Conservation (phyloP, 305 asterid species). For the Fraxinus albicans region DNA sequence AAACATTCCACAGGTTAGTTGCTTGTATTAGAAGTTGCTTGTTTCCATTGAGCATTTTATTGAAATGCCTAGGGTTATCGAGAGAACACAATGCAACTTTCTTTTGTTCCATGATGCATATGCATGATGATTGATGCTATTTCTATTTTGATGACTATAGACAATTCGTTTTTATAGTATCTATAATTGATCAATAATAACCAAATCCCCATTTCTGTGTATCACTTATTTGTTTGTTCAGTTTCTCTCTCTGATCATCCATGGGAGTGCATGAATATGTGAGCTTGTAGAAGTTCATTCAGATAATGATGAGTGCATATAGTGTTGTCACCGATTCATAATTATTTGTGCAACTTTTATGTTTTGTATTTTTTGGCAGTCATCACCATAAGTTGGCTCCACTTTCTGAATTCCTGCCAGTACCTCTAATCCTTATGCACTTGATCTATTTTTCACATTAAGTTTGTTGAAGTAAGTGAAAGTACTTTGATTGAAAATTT, state of each 20-base stretch:
- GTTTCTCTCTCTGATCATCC: background rate
- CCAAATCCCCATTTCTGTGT: background rate
- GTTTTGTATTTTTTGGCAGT: background rate
- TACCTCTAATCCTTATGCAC: background rate
- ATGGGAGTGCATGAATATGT: background rate
- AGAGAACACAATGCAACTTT: background rate
- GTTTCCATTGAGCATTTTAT: background rate
- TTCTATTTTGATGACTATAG: background rate
- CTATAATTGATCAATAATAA: background rate
- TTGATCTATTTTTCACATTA: background rate
- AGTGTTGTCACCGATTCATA: background rate
- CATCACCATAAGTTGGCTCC: background rate
- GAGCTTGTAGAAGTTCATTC: background rate
- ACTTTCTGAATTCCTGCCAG: background rate
- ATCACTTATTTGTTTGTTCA: background rate
- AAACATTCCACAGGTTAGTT: constrained; percentile 94
- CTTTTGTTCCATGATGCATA: constrained; percentile 1
- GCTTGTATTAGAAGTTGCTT: constrained; percentile 9
- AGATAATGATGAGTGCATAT: background rate
- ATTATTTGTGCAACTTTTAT: background rate
- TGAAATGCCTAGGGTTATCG: constrained; percentile 3
- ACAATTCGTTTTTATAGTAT: background rate
- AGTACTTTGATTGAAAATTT: background rate
- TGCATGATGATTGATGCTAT: background rate
- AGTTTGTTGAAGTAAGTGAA: background rate